Evolutionary conservation across 192 early-diverging fungal species (phyloP), one percentile per base, ranked within the genome.

Genomic region (Spizellomyces punctatus): DNA sequence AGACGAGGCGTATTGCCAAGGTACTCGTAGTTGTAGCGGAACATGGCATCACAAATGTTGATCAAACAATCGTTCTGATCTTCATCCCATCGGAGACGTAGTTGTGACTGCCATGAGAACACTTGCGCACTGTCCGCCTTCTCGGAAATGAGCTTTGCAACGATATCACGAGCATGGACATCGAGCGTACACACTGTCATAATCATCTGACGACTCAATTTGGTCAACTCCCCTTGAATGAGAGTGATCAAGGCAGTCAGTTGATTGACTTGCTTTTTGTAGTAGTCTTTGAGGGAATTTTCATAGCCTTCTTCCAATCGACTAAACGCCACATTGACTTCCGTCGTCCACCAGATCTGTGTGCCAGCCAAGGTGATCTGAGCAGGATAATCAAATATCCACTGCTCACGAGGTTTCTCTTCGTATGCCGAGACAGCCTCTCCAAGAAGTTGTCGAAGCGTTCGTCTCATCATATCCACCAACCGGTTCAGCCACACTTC

Each of bases 331-430:
- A 73, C 86, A 71, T 89, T 89, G 19, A 89, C 88, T 78, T 89
- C 88, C 6, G 88, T 89, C 9, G 86, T 88, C 88, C 88, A 89
- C 88, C 88, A 89, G 62, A 89, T 86, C 66, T 87, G 85, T 44
- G 81, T 82, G 43, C 87, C 88, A 22, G 88, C 85, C 21, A 89
- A 68, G 6, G 83, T 84, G 54, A 89, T 85, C 60, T 89, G 88
- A 12, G 88, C 88, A 1, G 88, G 86, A 63, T 86, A 76, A 72
- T 89, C 88, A 68, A 89, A 89, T 47, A 89, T 86, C 88, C 88
- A 89, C 69, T 89, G 88, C 67, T 89, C 88, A 67, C 88, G 75
- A 5, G 88, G 88, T 75, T 89, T 89, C 77, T 89, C 88, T 80
- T 89, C 87, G 68, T 89, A 89, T 1, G 82, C 63, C 5, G 81